These are phyloP conservation scores for Salix caprea DNA, from an alignment of 345 rosid genomes.

Conservation along the genomic window DNA sequence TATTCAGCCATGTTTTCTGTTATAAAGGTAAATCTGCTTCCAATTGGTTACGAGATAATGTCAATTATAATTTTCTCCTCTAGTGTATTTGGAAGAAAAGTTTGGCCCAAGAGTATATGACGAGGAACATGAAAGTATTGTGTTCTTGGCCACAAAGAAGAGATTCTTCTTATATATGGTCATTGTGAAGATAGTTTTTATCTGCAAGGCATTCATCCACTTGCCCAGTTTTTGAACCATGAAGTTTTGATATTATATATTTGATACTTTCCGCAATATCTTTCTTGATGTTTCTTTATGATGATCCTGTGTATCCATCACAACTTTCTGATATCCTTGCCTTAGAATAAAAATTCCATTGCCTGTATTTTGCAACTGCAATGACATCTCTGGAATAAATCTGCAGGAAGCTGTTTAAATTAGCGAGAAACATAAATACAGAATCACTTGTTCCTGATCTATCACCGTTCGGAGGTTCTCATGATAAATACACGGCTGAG, in stretches of 20 bases:
- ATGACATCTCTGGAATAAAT: slow-evolving; percentile 20
- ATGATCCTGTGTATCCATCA: neutral
- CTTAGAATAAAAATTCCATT: neutral
- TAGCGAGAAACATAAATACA: slow-evolving; percentile 25
- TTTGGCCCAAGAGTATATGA: neutral
- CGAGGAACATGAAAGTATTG: neutral
- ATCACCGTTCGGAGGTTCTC: slow-evolving; percentile 33
- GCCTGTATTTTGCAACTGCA: slow-evolving; percentile 1
- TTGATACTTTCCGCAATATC: too few species aligned
- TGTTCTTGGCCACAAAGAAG: neutral
- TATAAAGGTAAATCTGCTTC: neutral
- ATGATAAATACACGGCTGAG: slow-evolving; percentile 32
- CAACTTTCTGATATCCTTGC: too few species aligned
- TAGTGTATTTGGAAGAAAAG: neutral
- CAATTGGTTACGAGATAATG: neutral
- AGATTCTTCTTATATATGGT: neutral
- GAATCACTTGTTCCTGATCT: slow-evolving; percentile 40
- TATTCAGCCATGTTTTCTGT: neutral
- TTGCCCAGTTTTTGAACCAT: neutral
- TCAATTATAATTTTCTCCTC: neutral
- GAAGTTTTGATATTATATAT: neutral
- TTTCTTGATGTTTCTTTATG: neutral
- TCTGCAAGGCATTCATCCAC: neutral
- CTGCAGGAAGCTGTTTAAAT: slow-evolving; percentile 52
- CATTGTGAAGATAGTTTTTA: neutral